Conservation (phyloP, 805 yeast species). For the Candida sanyiensis region DNA sequence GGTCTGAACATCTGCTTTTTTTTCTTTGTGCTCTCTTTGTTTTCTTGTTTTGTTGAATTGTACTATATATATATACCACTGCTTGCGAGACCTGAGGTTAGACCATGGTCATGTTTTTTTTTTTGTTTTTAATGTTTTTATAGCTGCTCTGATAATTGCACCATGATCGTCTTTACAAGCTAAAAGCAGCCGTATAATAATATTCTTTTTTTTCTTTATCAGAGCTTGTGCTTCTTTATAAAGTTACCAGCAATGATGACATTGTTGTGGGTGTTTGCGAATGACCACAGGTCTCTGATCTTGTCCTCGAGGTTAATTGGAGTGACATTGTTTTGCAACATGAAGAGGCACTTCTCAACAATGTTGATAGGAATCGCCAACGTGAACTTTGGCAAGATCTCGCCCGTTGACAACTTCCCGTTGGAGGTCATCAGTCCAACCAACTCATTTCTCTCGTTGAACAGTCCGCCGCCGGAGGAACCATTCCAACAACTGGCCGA, state of each 20-base stretch:
- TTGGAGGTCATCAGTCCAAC: constrained; percentile 28
- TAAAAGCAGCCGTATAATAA: no score
- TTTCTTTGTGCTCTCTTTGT: constrained; percentile 1
- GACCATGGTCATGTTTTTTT: no score
- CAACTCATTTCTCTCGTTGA: constrained; percentile 20
- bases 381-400: constrained; percentile 25
- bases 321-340: constrained; percentile 12
- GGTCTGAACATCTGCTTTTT: constrained; percentile 4
- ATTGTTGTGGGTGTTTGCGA: constrained; percentile 19
- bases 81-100: not conserved
- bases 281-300: constrained; percentile 21
- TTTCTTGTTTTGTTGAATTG: constrained; percentile 1
- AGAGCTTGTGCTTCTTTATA: constrained; percentile 4
- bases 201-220: no score
- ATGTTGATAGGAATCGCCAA: constrained; percentile 24
- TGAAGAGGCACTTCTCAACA: constrained; percentile 19
- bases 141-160: no score
- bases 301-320: constrained; percentile 13
- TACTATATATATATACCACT: not conserved
- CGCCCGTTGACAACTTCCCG: constrained; percentile 25
- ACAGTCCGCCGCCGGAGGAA: constrained; percentile 27
- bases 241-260: constrained; percentile 8
- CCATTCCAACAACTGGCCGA: constrained; percentile 29
- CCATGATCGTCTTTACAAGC: no score
- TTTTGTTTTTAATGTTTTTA: no score